These are phyloP conservation scores for Ganoderma leucocontextum DNA, from an alignment of 1,284 basidiomycete species.

Conservation along the genomic window DNA sequence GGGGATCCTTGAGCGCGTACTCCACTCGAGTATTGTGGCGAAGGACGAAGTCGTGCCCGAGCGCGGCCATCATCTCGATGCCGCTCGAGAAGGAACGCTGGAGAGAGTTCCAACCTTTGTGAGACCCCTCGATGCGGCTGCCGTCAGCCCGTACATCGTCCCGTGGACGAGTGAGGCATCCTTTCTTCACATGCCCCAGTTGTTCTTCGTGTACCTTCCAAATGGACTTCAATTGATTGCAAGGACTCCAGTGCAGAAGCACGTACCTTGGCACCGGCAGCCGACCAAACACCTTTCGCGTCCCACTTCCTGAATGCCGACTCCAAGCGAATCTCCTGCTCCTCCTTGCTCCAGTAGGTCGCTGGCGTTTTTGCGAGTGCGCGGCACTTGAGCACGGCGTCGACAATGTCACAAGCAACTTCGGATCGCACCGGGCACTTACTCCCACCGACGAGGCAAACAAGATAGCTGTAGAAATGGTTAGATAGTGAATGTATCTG, in stretches of 20 bases:
- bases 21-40: slow-evolving; percentile 16
- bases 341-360: not conserved
- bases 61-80: slow-evolving; percentile 19
- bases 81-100: slow-evolving; percentile 36
- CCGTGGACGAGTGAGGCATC: slow-evolving; percentile 16
- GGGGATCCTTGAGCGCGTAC: not conserved
- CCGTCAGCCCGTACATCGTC: slow-evolving; percentile 38
- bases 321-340: not conserved
- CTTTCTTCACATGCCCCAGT: not conserved
- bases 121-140: slow-evolving; percentile 19
- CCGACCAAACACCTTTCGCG: not conserved
- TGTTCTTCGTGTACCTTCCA: not conserved
- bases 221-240: too few species aligned
- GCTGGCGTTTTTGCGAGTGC: not conserved
- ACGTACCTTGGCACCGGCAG: not conserved
- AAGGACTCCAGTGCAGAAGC: too few species aligned
- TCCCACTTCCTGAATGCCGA: not conserved
- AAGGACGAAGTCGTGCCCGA: slow-evolving; percentile 17
- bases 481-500: too few species aligned
- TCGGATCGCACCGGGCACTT: not conserved
- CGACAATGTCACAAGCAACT: not conserved
- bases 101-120: slow-evolving; percentile 39
- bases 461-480: not conserved
- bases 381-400: not conserved
- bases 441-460: not conserved